Evolutionary conservation across 495 filamentous ascomycete genomes (phyloP).

Genomic region (Cryomyces minteri): DNA sequence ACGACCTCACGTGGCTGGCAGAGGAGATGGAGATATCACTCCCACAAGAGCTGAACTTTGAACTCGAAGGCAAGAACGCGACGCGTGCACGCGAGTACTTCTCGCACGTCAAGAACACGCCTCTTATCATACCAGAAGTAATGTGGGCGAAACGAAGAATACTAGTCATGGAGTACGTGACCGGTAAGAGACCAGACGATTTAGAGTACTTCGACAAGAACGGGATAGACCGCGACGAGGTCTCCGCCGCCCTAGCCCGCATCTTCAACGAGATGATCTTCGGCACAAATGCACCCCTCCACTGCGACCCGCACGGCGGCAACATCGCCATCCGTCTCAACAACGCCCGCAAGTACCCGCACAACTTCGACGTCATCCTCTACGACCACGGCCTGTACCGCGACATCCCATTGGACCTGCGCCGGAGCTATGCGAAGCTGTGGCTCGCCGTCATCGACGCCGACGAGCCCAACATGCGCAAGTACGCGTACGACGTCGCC

Average conservation of each 20-base stretch:
- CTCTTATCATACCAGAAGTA: constrained; percentile 78
- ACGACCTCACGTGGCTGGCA: constrained; percentile 90
- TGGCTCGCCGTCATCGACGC: constrained; percentile 92
- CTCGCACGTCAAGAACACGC: constrained; percentile 41
- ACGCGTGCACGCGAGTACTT: constrained; percentile 64
- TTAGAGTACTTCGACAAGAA: constrained; percentile 70
- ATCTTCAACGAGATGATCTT: constrained; percentile 99
- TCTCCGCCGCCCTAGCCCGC: constrained; percentile 74
- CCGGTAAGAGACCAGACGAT: constrained; percentile 78
- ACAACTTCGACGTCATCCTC: constrained; percentile 92
- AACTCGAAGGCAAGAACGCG: constrained; percentile 76
- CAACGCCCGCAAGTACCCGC: constrained; percentile 29
- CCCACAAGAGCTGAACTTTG: constrained; percentile 82
- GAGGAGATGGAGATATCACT: constrained; percentile 82
- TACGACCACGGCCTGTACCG: constrained; percentile 97
- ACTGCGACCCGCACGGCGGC: constrained; percentile 95
- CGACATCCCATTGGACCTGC: constrained; percentile 61
- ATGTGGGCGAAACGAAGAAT: constrained; percentile 81
- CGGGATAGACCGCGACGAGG: constrained; percentile 85
- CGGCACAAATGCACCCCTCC: constrained; percentile 68
- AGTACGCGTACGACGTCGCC: constrained; percentile 75
- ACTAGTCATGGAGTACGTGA: constrained; percentile 86
- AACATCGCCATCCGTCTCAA: constrained; percentile 88
- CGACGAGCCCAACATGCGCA: constrained; percentile 66
- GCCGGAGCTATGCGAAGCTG: constrained; percentile 84